Conservation (phyloP, 495 filamentous ascomycete genomes). For the Neurospora hispaniola region DNA sequence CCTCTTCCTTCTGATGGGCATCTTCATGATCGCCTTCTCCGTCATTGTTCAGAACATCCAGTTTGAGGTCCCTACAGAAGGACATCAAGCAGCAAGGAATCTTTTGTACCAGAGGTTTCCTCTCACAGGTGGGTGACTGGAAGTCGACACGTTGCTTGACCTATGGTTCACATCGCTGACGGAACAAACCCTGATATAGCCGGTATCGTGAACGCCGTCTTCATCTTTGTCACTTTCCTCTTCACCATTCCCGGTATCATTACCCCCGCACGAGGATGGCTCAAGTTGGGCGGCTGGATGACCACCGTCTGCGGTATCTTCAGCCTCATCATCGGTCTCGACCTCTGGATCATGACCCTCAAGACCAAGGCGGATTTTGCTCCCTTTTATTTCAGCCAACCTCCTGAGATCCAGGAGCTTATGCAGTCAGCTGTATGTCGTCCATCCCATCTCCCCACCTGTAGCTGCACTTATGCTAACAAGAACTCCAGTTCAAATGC, state of each 20-base stretch:
- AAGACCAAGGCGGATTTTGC: constrained; percentile 47
- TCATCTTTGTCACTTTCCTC: constrained; percentile 47
- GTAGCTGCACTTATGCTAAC: constrained; percentile 11
- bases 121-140: constrained; percentile 38
- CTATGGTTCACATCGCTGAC: constrained; percentile 17
- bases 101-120: constrained; percentile 52
- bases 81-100: constrained; percentile 48
- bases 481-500: constrained; percentile 49
- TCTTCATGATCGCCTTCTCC: constrained; percentile 52
- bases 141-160: not conserved
- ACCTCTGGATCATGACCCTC: constrained; percentile 61
- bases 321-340: constrained; percentile 53
- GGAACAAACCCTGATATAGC: constrained; percentile 24
- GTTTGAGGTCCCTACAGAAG: constrained; percentile 34
- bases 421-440: constrained; percentile 52
- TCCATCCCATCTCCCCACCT: not conserved
- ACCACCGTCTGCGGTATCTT: constrained; percentile 50
- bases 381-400: constrained; percentile 44
- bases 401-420: constrained; percentile 42
- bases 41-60: constrained; percentile 44
- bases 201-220: constrained; percentile 53
- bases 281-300: constrained; percentile 50
- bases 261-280: constrained; percentile 44
- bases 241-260: constrained; percentile 50
- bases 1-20: constrained; percentile 53